phyloP scores from a whole-genome alignment of 345 rosid genomes.

The Eucalyptus viminalis region DNA sequence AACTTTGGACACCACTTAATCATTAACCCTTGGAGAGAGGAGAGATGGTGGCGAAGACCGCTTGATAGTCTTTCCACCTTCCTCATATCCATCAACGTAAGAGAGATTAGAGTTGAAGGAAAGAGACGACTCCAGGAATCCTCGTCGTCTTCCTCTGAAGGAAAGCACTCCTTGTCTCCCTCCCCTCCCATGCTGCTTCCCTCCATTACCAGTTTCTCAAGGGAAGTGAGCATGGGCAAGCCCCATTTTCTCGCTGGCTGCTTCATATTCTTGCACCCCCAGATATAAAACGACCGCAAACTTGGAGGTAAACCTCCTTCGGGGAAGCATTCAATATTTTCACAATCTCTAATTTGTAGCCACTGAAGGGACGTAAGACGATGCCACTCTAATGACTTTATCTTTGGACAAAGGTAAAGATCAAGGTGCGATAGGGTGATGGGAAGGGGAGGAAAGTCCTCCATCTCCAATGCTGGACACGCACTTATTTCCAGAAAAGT shows the following conservation, averaged over 20 bases:
- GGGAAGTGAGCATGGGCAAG: background rate
- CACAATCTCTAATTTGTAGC: accelerated
- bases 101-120: background rate
- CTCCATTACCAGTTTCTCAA: accelerated
- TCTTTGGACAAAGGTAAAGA: background rate
- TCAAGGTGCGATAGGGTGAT: accelerated
- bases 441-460: too few species aligned
- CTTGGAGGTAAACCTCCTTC: background rate
- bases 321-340: background rate
- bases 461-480: too few species aligned
- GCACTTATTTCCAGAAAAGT: accelerated
- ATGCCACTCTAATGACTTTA: background rate
- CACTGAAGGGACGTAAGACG: accelerated
- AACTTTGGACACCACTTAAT: accelerated
- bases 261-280: background rate
- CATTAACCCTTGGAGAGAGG: accelerated
- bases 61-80: background rate
- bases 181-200: background rate
- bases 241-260: background rate
- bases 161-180: background rate
- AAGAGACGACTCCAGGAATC: background rate
- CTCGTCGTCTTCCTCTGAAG: background rate
- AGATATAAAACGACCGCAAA: background rate
- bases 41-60: background rate
- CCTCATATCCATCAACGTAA: accelerated